Base-by-base conservation (phyloP, 2,329 filamentous ascomycete genomes). In the Phaeoacremonium minimum region DNA sequence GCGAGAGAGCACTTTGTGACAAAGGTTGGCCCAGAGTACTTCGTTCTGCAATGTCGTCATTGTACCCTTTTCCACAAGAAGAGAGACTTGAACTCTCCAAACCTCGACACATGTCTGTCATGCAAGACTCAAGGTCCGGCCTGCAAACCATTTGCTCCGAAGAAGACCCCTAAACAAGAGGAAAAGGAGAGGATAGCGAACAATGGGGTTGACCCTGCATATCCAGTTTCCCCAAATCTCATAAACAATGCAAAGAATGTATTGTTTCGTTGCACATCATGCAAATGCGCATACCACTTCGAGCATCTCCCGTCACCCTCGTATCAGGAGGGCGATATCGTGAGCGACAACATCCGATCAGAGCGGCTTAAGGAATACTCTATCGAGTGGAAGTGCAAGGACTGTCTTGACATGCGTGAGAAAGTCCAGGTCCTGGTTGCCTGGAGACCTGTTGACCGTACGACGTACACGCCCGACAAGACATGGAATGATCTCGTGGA, bases 21-120 rank as follows among this genome's bases (percentile, higher is more conserved):
- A 16, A 98, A 97, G 57, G 62, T 96, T 35, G 81, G 71, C 3
- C 69, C 83, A 1, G 79, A 83, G 3, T 63, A 83, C 26, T 97
- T 95, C 49, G 82, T 98, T 13, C 66, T 98, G 28, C 93, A 98
- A 56, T 98, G 93, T 63, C 83, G 81, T 46, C 85, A 82, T 38
- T 98, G 93, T 56, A 74, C 97, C 43, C 83, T 83, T 4, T 54
- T 73, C 15, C 73, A 80, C 31, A 66, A 69, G 42, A 80, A 80
- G 53, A 90, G 85, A 50, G 87, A 96, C 45, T 44, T 51, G 0
- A 71, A 67, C 14, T 80, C 83, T 1, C 90, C 93, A 0, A 73
- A 80, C 42, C 73, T 88, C 31, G 79, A 82, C 40, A 67, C 67
- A 31, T 98, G 94, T 51, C 77, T 85, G 42, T 66, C 63, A 6